Conservation (phyloP, 225 moss, liverwort and hornwort genomes). For the Lunularia cruciata region DNA sequence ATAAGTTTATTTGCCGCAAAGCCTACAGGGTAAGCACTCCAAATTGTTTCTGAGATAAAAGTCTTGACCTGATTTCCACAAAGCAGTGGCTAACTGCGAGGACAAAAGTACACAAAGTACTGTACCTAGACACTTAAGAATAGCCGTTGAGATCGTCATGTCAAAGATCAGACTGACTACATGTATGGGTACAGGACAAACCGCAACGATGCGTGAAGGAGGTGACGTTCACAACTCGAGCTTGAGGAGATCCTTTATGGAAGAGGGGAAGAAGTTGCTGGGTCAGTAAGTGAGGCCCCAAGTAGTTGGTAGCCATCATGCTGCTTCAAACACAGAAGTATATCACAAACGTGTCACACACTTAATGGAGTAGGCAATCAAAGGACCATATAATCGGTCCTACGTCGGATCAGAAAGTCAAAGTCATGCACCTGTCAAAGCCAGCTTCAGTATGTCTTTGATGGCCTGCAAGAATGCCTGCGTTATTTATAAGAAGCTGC, state of each 20-base stretch:
- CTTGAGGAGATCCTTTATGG: conserved; percentile 43
- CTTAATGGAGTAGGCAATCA: no score
- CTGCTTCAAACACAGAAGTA: conserved; percentile 30
- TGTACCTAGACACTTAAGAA: no score
- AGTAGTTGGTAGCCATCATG: conserved; percentile 80
- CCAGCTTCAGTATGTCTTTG: conserved; percentile 64
- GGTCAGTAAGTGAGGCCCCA: conserved; percentile 77
- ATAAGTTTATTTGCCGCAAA: no score
- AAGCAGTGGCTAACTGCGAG: background rate
- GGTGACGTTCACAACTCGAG: conserved; percentile 80
- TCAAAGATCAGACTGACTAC: background rate
- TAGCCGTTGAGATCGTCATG: background rate
- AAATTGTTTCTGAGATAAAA: no score
- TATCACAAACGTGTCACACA: background rate
- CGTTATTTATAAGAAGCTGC: conserved; percentile 88
- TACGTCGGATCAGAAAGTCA: no score
- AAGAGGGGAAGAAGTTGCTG: conserved; percentile 68
- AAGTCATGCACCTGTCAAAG: conserved; percentile 50
- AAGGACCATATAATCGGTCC: no score
- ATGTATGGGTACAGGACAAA: conserved; percentile 7
- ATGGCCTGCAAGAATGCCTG: conserved; percentile 72
- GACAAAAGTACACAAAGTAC: no score
- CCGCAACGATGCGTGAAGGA: conserved; percentile 86
- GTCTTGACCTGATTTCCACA: background rate
- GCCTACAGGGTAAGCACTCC: no score